Evolutionary conservation across 2,329 filamentous ascomycete species (phyloP).

Genomic region (Pyrenochaeta sp.): DNA sequence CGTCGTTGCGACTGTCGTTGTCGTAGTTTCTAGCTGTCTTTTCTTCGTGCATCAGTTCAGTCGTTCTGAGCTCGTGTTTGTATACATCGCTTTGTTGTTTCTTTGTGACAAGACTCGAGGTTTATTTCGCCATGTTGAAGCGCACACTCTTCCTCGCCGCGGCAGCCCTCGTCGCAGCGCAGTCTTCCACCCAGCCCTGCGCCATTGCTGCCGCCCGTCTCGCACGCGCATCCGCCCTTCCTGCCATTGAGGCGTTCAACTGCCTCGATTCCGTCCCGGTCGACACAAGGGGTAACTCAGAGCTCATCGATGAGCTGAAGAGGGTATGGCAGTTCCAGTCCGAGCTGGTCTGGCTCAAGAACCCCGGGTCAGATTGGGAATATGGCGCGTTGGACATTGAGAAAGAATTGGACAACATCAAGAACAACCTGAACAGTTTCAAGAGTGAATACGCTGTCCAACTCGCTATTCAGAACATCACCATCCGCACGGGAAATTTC

Average conservation of each 20-base stretch:
- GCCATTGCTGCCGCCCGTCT: slow-evolving; percentile 18
- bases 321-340: slow-evolving; percentile 46
- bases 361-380: slow-evolving; percentile 41
- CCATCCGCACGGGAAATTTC: slow-evolving; percentile 31
- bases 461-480: slow-evolving; percentile 36
- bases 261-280: slow-evolving; percentile 45
- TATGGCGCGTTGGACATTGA: slow-evolving; percentile 44
- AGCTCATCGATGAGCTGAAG: slow-evolving; percentile 41
- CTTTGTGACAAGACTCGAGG: not conserved
- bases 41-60: not conserved
- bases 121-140: slow-evolving; percentile 14
- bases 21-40: not conserved
- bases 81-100: too few species aligned
- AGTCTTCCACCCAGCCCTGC: slow-evolving; percentile 27
- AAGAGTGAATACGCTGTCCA: slow-evolving; percentile 49
- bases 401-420: slow-evolving; percentile 43
- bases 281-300: slow-evolving; percentile 26
- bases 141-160: slow-evolving; percentile 20
- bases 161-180: slow-evolving; percentile 19
- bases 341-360: slow-evolving; percentile 44
- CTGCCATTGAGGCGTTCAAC: slow-evolving; percentile 29
- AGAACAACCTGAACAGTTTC: slow-evolving; percentile 34
- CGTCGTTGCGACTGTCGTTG: slow-evolving; percentile 5
- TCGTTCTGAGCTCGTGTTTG: too few species aligned
- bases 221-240: slow-evolving; percentile 5